phyloP scores from a whole-genome alignment of 1,284 basidiomycete species.

The Abortiporus biennis region DNA sequence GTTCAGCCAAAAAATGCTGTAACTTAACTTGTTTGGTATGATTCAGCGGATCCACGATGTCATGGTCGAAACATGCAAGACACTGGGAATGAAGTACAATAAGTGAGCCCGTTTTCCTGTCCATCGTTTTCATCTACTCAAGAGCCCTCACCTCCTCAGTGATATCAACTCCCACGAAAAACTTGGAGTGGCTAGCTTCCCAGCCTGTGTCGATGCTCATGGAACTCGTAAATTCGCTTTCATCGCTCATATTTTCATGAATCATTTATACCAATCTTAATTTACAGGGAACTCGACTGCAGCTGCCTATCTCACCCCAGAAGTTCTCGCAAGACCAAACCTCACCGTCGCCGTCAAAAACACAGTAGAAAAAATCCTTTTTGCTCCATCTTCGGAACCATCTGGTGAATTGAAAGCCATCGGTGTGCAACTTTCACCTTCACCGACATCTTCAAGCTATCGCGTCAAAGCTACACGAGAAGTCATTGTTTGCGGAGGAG shows the following conservation, averaged over 20 bases:
- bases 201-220: constrained; percentile 24
- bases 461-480: constrained; percentile 27
- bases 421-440: constrained; percentile 26
- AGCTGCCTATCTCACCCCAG: constrained; percentile 30
- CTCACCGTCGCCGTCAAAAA: constrained; percentile 32
- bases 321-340: constrained; percentile 30
- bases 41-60: too few relatives aligned
- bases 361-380: constrained; percentile 22
- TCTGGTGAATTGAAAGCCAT: constrained; percentile 8
- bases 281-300: constrained; percentile 25
- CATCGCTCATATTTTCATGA: too few relatives aligned
- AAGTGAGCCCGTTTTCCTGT: too few relatives aligned
- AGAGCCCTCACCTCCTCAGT: too few relatives aligned
- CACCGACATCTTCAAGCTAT: constrained; percentile 15
- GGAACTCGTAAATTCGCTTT: constrained; percentile 22
- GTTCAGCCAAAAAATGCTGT: too few relatives aligned
- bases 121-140: too few relatives aligned
- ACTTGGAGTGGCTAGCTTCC: too few relatives aligned
- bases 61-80: constrained; percentile 12
- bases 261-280: too few relatives aligned
- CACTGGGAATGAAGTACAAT: constrained; percentile 18
- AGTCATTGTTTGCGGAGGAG: constrained; percentile 36
- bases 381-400: constrained; percentile 8
- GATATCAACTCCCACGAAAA: too few relatives aligned
- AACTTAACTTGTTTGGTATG: too few relatives aligned